Evolutionary conservation across 2,329 filamentous ascomycete species (phyloP), one percentile per base, ranked within the genome.

Genomic region (Amylocarpus encephaloides): DNA sequence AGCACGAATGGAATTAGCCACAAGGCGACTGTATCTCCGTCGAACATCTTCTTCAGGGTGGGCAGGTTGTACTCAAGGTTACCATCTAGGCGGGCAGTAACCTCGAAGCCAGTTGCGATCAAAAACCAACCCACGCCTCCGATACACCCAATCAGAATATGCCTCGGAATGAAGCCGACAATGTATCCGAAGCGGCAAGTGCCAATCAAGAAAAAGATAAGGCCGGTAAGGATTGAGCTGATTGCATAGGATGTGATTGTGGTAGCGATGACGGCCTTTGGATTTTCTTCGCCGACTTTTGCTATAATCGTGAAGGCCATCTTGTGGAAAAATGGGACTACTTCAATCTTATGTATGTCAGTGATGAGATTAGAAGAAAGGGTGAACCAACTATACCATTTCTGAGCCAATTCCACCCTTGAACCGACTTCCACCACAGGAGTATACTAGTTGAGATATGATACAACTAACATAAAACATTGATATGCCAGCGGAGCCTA

Each of bases 391-490:
- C 7, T 4, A 26, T 70, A 85, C 82, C 83, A 98, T 84, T 68
- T 98, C 93, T 2, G 93, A 97, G 5, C 93, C 93, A 52, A 98
- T 83, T 3, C 88, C 90, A 13, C 93, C 92, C 58, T 80, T 85
- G 71, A 98, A 98, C 32, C 88, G 83, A 62, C 91, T 96, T 0
- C 89, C 86, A 3, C 83, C 83, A 16, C 78, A 77, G 0, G 92
- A 96, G 66, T 92, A 97, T 13, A 89, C 86, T 46, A 98, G 69
- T 66, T 98, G 93, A 0, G 93, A 87, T 36, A 97, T 79, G 56
- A 98, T 95, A 50, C 91, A 96, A 75, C 91, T 96, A 59, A 98
- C 88, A 67, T 97, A 98, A 71, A 97, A 98, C 70, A 98, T 96
- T 0, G 93, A 95, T 49, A 98, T 95, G 19, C 93, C 93, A 50